These are phyloP conservation scores for Adansonia rubrostipa DNA, from an alignment of 441 rosid genomes.

Conservation along the genomic window DNA sequence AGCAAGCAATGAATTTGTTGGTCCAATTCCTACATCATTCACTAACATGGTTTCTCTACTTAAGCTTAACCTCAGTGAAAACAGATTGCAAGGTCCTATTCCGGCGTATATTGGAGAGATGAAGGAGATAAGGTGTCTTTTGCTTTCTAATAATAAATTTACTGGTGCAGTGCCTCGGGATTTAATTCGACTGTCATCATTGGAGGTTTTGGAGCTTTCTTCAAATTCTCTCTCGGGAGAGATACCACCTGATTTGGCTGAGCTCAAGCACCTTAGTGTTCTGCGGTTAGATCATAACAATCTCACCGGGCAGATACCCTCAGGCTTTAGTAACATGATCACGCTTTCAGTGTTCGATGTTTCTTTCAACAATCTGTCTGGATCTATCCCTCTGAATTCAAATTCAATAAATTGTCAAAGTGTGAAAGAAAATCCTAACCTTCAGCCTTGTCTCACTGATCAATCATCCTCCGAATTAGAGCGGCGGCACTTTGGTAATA, in stretches of 20 bases:
- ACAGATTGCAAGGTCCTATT: constrained; percentile 54
- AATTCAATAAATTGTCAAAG: constrained; percentile 43
- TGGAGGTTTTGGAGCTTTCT: constrained; percentile 57
- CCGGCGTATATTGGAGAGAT: constrained; percentile 44
- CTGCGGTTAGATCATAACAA: constrained; percentile 58
- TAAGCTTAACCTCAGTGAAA: constrained; percentile 53
- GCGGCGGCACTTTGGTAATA: constrained; percentile 15
- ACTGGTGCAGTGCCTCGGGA: constrained; percentile 49
- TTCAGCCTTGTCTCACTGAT: constrained; percentile 42
- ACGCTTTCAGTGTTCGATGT: constrained; percentile 52
- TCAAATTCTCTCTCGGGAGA: constrained; percentile 55
- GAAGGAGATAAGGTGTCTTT: constrained; percentile 46
- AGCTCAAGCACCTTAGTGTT: constrained; percentile 47
- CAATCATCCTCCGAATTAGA: constrained; percentile 19
- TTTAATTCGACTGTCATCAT: constrained; percentile 41
- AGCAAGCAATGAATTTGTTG: constrained; percentile 50
- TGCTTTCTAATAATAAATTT: constrained; percentile 53
- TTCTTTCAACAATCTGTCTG: constrained; percentile 56
- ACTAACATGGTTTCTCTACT: constrained; percentile 46
- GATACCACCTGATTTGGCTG: constrained; percentile 47
- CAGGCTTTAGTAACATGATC: constrained; percentile 37
- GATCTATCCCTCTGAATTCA: constrained; percentile 41
- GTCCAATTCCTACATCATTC: constrained; percentile 46
- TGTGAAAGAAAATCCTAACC: constrained; percentile 46
- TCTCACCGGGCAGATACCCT: constrained; percentile 55